These are phyloP conservation scores for Phytophthora hibernalis DNA, from an alignment of 352 stramenopile species.

Conservation along the genomic window DNA sequence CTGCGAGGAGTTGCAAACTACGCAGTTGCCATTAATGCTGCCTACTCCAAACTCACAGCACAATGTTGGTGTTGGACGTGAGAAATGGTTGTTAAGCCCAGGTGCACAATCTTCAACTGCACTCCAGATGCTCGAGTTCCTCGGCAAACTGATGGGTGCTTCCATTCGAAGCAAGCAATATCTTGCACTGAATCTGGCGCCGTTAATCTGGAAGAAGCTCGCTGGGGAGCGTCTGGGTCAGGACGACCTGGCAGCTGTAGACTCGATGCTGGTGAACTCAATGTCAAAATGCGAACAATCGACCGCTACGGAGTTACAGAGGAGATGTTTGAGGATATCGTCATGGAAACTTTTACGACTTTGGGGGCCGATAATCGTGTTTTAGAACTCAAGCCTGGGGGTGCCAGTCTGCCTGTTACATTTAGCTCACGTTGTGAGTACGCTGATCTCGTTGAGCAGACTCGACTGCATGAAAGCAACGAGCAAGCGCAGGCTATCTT, in stretches of 20 bases:
- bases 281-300: conserved; percentile 88
- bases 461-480: conserved; percentile 84
- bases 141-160: conserved; percentile 93
- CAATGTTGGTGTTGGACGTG: conserved; percentile 86
- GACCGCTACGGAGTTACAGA: conserved; percentile 77
- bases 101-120: conserved; percentile 51
- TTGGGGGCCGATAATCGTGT: conserved; percentile 85
- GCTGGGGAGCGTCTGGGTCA: conserved; percentile 69
- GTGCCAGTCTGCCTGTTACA: conserved; percentile 73
- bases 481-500: conserved; percentile 54
- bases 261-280: conserved; percentile 90
- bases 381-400: conserved; percentile 73
- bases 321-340: conserved; percentile 91
- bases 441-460: conserved; percentile 80
- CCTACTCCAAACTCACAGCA: conserved; percentile 89
- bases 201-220: conserved; percentile 92
- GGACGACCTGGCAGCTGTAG: conserved; percentile 87
- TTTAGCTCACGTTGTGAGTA: conserved; percentile 84
- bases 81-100: conserved; percentile 93
- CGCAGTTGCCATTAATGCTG: conserved; percentile 89
- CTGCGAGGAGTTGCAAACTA: conserved; percentile 76
- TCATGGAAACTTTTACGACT: conserved; percentile 93
- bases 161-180: conserved; percentile 90
- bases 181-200: conserved; percentile 86
- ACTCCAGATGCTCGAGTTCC: conserved; percentile 91